Evolutionary conservation across 1,139 yeast genomes (phyloP), one percentile per base, ranked within the genome.

Genomic region (Magnusiomyces ingens): DNA sequence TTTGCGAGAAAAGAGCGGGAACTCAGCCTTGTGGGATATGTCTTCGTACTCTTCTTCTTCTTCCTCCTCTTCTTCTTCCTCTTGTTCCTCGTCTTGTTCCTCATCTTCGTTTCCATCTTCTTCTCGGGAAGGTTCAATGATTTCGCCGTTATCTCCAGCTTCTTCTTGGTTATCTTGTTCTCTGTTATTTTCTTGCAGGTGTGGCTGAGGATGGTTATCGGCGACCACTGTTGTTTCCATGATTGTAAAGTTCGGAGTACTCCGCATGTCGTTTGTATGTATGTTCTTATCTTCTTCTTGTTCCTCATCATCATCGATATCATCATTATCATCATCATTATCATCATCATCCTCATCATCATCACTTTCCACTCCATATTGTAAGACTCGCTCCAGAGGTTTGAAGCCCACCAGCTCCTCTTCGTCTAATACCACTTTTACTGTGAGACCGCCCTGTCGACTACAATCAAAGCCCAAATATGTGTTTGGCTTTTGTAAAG

Each of bases 401-500:
- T 48, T 49, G 43, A 47, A 49, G 3, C 54, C 58, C 15, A 50
- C 36, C 36, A 53, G 40, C 32, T 55, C 59, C 32, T 56, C 58
- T 18, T 52, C 58, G 17, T 53, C 55, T 11, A 55, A 21, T 11
- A 56, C 45, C 13, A 57, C 49, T 35, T 50, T 52, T 19, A 55
- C 44, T 29, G 40, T 37, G 3, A 48, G 12, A 10, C 13, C 42
- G 12, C 35, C 37, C 3, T 47, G 43, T 32, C 42, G 50, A 29
- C 44, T 48, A 38, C 52, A 51, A 18, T 55, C 58, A 47, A 53
- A 44, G 3, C 58, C 58, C 26, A 55, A 29, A 22, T 57, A 55
- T 32, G 56, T 50, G 40, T 53, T 53, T 42, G 29, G 55, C 18
- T 48, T 51, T 19, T 56, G 55, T 26, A 62, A 48, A 13, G 62